phyloP scores from a whole-genome alignment of 2,329 filamentous ascomycete genomes.

The Rhynchosporium graminicola region DNA sequence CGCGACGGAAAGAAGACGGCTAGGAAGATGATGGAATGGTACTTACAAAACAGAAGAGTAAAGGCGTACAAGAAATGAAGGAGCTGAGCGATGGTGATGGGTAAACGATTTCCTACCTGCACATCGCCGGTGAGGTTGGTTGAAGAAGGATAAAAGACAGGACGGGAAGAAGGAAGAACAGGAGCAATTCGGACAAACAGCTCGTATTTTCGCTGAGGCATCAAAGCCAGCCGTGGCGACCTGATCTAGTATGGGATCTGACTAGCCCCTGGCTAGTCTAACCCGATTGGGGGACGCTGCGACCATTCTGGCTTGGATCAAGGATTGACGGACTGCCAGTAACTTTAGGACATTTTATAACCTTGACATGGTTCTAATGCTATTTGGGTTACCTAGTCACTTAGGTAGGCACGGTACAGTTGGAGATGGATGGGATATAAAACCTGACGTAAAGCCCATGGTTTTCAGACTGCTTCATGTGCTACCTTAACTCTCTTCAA shows the following conservation, averaged over 20 bases:
- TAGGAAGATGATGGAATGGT: background rate
- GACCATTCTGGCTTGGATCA: background rate
- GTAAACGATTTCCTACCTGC: slow-evolving; percentile 12
- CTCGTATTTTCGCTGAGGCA: slow-evolving; percentile 10
- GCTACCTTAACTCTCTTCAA: too few species aligned
- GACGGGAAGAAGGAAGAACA: background rate
- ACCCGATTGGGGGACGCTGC: slow-evolving; percentile 1
- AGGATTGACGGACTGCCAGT: background rate
- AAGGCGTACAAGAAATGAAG: slow-evolving; percentile 11
- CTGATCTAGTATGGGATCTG: background rate
- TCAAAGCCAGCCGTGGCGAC: background rate
- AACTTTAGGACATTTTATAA: background rate
- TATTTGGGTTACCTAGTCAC: too few species aligned
- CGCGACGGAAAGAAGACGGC: background rate
- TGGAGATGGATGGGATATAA: background rate
- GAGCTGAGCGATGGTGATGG: slow-evolving; percentile 15
- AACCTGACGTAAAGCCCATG: background rate
- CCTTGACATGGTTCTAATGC: background rate
- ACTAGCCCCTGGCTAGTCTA: background rate
- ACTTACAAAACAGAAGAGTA: slow-evolving; percentile 22
- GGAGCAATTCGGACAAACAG: background rate
- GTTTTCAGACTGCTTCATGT: background rate
- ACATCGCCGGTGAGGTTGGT: slow-evolving; percentile 9
- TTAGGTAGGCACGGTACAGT: too few species aligned
- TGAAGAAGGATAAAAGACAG: background rate